These are phyloP conservation scores for Neonectria hederae DNA, from an alignment of 2,329 filamentous ascomycete genomes.

Conservation along the genomic window DNA sequence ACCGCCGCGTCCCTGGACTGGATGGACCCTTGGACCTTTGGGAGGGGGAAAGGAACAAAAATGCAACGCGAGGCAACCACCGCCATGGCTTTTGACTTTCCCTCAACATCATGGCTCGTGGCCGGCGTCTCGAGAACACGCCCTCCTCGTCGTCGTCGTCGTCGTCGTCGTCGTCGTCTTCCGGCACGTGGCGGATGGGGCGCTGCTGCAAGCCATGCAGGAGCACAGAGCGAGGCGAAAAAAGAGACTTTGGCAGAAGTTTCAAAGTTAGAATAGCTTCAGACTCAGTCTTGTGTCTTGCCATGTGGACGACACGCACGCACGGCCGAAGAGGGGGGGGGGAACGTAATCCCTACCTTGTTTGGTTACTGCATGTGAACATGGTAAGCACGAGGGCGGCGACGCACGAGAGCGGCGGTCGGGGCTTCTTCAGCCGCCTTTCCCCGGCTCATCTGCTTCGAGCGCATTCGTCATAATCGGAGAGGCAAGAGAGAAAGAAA, in stretches of 20 bases:
- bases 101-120: not conserved
- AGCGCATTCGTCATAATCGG: not conserved
- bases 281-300: conserved; percentile 8
- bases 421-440: not conserved
- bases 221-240: not conserved
- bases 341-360: no score
- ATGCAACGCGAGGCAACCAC: not conserved
- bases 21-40: not conserved
- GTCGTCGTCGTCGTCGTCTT: no score
- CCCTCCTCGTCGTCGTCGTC: no score
- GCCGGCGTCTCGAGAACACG: conserved; percentile 4
- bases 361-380: not conserved
- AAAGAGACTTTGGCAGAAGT: conserved; percentile 13
- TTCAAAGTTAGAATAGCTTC: no score
- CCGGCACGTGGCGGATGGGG: conserved; percentile 35
- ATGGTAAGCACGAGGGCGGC: not conserved
- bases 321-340: not conserved
- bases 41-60: not conserved
- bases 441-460: not conserved
- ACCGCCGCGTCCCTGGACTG: no score
- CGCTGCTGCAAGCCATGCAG: conserved; percentile 31
- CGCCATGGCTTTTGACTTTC: conserved; percentile 12
- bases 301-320: conserved; percentile 21
- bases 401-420: not conserved
- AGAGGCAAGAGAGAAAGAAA: not conserved